Percentiles rank a stretch among this genome's conserved stretches.
phyloP scores from a whole-genome alignment of 2,329 filamentous ascomycete species.

The Aspergillus sp. region DNA sequence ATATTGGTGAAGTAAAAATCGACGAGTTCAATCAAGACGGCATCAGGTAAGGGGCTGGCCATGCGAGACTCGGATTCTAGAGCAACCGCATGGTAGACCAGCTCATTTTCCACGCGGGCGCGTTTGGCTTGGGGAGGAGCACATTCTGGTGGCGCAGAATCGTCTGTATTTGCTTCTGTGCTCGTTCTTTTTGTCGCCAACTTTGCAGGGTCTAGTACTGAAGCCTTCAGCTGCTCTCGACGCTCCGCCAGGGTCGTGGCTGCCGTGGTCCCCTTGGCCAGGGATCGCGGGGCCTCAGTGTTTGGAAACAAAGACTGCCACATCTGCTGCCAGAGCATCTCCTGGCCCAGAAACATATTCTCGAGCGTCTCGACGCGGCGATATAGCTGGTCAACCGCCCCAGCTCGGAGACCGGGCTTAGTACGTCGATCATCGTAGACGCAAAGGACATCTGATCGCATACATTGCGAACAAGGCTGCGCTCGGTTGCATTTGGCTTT shows the following conservation, averaged over 20 bases:
- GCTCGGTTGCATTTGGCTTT: constrained; percentile 49
- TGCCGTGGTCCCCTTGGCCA: too few relatives aligned
- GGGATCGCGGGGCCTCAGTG: too few relatives aligned
- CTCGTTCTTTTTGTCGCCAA: too few relatives aligned
- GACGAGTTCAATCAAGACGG: constrained; percentile 29
- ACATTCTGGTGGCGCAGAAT: too few relatives aligned
- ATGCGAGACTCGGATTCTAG: too few relatives aligned
- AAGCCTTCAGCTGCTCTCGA: too few relatives aligned
- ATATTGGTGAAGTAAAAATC: constrained; percentile 34
- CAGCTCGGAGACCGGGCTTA: constrained; percentile 35
- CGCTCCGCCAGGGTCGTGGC: too few relatives aligned
- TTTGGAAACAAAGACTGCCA: constrained; percentile 12
- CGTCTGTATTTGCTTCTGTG: too few relatives aligned
- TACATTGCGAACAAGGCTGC: constrained; percentile 48
- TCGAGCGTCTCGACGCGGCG: constrained; percentile 31
- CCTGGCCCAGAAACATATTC: constrained; percentile 26
- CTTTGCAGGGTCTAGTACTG: too few relatives aligned
- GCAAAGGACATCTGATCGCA: constrained; percentile 34
- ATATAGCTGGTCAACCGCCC: constrained; percentile 36
- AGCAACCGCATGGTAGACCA: too few relatives aligned
- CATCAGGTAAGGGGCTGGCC: background rate
- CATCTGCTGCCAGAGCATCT: constrained; percentile 23
- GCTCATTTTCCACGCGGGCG: too few relatives aligned
- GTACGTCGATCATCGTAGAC: constrained; percentile 35
- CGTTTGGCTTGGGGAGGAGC: too few relatives aligned